A percentile compares a stretch with the other conserved stretches of the same genome.
These are phyloP conservation scores for Monosporascus sp. DNA, from an alignment of 2,329 filamentous ascomycete species.

Conservation along the genomic window DNA sequence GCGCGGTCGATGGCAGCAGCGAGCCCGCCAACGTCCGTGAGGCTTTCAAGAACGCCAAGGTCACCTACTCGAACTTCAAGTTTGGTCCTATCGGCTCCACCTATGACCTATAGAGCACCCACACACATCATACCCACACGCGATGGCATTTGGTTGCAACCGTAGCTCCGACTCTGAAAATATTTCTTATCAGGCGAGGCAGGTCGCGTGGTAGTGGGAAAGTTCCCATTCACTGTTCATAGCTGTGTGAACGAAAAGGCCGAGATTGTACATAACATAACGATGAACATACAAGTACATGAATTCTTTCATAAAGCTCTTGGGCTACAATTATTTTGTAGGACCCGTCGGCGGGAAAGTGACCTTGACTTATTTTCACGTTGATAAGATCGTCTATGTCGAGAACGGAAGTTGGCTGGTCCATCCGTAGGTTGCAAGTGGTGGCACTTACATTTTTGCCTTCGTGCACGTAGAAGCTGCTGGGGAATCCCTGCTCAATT, in stretches of 20 bases:
- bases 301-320: not conserved
- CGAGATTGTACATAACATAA: not conserved
- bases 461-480: no score
- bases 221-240: not conserved
- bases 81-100: constrained; percentile 40
- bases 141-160: not conserved
- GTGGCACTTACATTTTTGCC: no score
- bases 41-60: constrained; percentile 30
- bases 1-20: constrained; percentile 37
- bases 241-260: not conserved
- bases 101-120: constrained; percentile 10
- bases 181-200: no score
- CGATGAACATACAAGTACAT: not conserved
- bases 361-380: not conserved
- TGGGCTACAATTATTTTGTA: no score
- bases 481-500: no score
- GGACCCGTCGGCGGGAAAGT: no score
- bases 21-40: constrained; percentile 35
- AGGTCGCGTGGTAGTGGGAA: no score
- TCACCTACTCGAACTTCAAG: constrained; percentile 42
- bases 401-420: no score
- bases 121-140: not conserved
- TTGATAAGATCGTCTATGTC: not conserved
- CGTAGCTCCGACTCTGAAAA: no score
- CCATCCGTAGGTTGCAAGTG: no score